A percentile compares a stretch with the other conserved stretches of the same genome.
phyloP scores from a whole-genome alignment of 345 rosid genomes.

The Hevea brasiliensis region DNA sequence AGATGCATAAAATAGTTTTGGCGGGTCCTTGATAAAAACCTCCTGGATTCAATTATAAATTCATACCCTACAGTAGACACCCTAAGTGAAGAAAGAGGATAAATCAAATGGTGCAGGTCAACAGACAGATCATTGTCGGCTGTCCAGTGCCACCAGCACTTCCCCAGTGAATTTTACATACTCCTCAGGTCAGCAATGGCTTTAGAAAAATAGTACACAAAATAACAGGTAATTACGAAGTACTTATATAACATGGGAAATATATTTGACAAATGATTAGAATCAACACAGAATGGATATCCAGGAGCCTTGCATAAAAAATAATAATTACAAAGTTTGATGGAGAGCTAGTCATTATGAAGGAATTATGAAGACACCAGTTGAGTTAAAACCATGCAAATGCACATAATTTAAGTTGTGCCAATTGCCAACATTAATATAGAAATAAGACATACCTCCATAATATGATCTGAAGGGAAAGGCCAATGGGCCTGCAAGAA shows the following conservation, averaged over 20 bases:
- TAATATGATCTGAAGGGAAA: constrained; percentile 68
- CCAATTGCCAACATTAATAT: not conserved
- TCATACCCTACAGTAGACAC: not conserved
- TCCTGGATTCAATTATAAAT: not conserved
- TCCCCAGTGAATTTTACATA: too few relatives aligned
- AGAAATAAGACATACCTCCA: constrained; percentile 59
- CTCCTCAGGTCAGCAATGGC: not conserved
- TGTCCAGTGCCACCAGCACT: too few relatives aligned
- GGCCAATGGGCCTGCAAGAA: constrained; percentile 84
- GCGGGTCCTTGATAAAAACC: not conserved
- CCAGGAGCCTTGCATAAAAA: too few relatives aligned
- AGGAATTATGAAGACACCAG: not conserved
- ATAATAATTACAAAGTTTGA: not conserved
- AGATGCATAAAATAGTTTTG: not conserved
- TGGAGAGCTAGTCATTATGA: not conserved
- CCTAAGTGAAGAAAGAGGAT: not conserved
- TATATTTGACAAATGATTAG: not conserved
- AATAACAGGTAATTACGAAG: too few relatives aligned
- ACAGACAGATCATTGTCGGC: too few relatives aligned
- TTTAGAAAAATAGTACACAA: too few relatives aligned
- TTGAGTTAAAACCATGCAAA: not conserved
- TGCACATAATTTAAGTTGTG: constrained; percentile 4
- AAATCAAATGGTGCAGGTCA: too few relatives aligned
- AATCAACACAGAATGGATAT: not conserved
- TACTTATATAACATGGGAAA: too few relatives aligned